These are phyloP conservation scores for Ganoderma multipileum DNA, from an alignment of 1,284 basidiomycete genomes.

Conservation along the genomic window DNA sequence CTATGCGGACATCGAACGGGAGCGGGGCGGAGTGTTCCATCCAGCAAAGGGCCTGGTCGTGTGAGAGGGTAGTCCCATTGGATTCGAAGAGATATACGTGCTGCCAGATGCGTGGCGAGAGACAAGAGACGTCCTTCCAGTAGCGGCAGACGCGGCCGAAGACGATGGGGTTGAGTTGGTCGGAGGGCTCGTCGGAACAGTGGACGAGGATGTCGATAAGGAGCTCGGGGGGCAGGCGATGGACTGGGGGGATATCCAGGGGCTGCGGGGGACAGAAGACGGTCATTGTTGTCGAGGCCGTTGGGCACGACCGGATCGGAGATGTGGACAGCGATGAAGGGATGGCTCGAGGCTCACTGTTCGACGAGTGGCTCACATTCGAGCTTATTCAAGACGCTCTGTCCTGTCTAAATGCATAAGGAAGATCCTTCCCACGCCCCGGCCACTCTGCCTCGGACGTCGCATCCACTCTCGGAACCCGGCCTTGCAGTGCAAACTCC, in stretches of 20 bases:
- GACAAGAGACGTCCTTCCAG: conserved; percentile 50
- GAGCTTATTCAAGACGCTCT: background rate
- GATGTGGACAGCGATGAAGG: conserved; percentile 11
- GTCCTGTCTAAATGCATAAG: background rate
- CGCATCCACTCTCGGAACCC: background rate
- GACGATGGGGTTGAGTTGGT: conserved; percentile 52
- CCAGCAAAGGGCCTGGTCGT: conserved; percentile 59
- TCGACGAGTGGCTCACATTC: background rate
- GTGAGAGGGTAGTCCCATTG: conserved; percentile 46
- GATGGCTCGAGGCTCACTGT: background rate
- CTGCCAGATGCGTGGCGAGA: conserved; percentile 67
- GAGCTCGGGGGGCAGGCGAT: conserved; percentile 62
- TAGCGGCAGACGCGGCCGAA: conserved; percentile 57
- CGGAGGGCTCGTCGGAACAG: conserved; percentile 43
- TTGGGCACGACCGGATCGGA: conserved; percentile 23
- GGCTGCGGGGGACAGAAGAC: conserved; percentile 7
- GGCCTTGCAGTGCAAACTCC: background rate
- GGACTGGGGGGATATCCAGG: conserved; percentile 29
- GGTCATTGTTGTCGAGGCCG: conserved; percentile 20
- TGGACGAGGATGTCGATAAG: conserved; percentile 66
- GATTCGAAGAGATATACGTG: conserved; percentile 55
- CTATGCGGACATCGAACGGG: conserved; percentile 59
- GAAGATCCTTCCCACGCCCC: conserved; percentile 11
- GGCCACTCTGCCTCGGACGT: background rate
- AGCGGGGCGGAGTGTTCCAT: conserved; percentile 56